Percentiles rank a stretch among this genome's conserved stretches.
phyloP scores from a whole-genome alignment of 1,139 yeast genomes.

The Diutina rugosa region DNA sequence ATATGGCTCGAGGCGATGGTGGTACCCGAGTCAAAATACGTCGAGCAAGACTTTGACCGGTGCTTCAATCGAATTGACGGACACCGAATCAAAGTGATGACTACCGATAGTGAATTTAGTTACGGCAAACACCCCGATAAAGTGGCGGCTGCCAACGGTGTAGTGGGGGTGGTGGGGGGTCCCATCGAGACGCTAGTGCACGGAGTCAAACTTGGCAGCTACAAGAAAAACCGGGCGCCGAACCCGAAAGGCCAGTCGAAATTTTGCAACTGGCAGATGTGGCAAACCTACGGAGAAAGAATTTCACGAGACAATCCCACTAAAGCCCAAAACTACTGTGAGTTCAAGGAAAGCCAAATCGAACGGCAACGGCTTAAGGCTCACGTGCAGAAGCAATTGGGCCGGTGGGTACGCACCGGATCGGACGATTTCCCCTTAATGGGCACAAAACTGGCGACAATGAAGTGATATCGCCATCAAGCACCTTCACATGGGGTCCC shows the following conservation, averaged over 20 bases:
- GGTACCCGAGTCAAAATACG: constrained; percentile 25
- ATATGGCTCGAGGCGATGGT: constrained; percentile 43
- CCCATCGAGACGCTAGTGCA: constrained; percentile 32
- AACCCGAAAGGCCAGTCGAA: neutral
- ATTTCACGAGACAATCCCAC: too few relatives aligned
- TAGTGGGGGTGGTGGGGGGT: constrained; percentile 18
- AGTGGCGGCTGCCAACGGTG: constrained; percentile 24
- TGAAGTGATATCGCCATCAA: neutral
- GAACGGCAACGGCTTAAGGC: constrained; percentile 14
- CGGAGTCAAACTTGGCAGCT: constrained; percentile 42
- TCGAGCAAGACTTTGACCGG: constrained; percentile 28
- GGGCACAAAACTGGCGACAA: neutral
- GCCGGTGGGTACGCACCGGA: constrained; percentile 19
- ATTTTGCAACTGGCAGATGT: neutral
- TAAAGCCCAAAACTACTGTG: constrained; percentile 9
- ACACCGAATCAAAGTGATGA: constrained; percentile 7
- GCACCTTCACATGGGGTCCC: neutral
- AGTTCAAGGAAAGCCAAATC: constrained; percentile 14
- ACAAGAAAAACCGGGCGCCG: constrained; percentile 15
- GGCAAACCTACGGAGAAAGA: neutral
- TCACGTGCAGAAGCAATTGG: constrained; percentile 11
- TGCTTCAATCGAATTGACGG: constrained; percentile 25
- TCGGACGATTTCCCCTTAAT: constrained; percentile 17
- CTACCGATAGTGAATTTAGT: constrained; percentile 9
- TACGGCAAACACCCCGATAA: constrained; percentile 12